Percentiles rank a stretch among this genome's conserved stretches.
Conservation (phyloP, 176 grass and related monocot genomes). For the Olyra latifolia region DNA sequence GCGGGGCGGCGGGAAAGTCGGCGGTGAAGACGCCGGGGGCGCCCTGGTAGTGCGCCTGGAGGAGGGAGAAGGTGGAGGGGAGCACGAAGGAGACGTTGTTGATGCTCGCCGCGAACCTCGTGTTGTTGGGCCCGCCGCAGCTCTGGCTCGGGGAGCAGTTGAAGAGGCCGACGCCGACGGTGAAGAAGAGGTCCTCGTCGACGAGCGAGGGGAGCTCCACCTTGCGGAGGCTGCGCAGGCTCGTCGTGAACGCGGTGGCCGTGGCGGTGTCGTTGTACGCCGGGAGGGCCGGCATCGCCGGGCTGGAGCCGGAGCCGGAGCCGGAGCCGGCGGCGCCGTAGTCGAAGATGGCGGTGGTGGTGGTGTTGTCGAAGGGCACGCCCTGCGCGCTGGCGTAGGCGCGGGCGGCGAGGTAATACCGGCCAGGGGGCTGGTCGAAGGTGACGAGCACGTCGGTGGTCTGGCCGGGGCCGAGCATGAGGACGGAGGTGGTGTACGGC, state of each 20-base stretch:
- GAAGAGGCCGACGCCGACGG: slow-evolving; percentile 73
- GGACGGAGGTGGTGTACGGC: slow-evolving; percentile 53
- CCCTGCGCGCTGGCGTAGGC: slow-evolving; percentile 82
- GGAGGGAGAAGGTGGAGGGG: slow-evolving; percentile 64
- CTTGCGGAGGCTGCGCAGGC: slow-evolving; percentile 45
- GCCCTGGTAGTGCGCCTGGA: slow-evolving; percentile 64
- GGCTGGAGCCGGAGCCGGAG: neutral
- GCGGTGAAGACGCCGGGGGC: slow-evolving; percentile 55
- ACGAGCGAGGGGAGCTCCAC: slow-evolving; percentile 43
- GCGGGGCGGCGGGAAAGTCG: slow-evolving; percentile 75
- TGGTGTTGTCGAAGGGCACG: slow-evolving; percentile 94
- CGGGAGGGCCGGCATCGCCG: slow-evolving; percentile 58
- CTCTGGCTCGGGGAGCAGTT: slow-evolving; percentile 47
- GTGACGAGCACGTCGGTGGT: slow-evolving; percentile 92
- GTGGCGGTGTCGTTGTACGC: slow-evolving; percentile 82
- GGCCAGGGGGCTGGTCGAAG: slow-evolving; percentile 48
- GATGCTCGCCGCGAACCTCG: slow-evolving; percentile 79
- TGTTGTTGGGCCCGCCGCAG: slow-evolving; percentile 78
- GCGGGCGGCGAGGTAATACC: slow-evolving; percentile 79
- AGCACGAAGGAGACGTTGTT: slow-evolving; percentile 93
- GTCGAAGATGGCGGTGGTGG: slow-evolving; percentile 80
- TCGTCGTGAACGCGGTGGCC: slow-evolving; percentile 53
- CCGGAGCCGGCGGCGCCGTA: slow-evolving; percentile 31
- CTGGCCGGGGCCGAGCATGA: slow-evolving; percentile 82
- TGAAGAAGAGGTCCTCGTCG: slow-evolving; percentile 92